These are phyloP conservation scores for Beauveria rudraprayagi DNA, from an alignment of 2,329 filamentous ascomycete species.

Conservation along the genomic window DNA sequence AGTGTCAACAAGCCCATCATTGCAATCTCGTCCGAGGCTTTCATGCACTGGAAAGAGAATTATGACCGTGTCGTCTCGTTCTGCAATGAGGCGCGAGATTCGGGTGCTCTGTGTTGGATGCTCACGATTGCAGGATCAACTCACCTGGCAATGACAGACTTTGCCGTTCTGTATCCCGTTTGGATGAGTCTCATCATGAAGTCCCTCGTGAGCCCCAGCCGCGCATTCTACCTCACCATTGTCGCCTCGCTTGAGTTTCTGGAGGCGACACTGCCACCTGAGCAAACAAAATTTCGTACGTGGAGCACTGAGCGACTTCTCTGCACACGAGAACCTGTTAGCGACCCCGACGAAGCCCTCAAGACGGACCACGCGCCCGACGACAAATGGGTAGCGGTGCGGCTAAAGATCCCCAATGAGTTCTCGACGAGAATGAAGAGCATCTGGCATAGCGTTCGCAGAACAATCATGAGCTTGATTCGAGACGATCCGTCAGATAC, in stretches of 20 bases:
- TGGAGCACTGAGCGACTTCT: conserved; percentile 46
- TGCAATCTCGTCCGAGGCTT: conserved; percentile 58
- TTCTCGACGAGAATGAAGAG: conserved; percentile 39
- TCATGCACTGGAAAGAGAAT: conserved; percentile 62
- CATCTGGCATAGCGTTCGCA: conserved; percentile 32
- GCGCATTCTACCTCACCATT: conserved; percentile 56
- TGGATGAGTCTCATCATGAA: conserved; percentile 52
- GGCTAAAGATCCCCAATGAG: conserved; percentile 51
- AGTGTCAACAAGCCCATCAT: conserved; percentile 47
- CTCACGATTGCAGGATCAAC: conserved; percentile 50
- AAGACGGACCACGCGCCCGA: conserved; percentile 46
- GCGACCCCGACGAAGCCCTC: conserved; percentile 34
- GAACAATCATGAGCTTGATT: conserved; percentile 13
- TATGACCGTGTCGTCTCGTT: conserved; percentile 49
- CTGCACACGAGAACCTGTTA: conserved; percentile 28
- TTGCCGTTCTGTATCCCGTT: conserved; percentile 54
- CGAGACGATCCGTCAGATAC: background rate
- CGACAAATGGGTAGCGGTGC: conserved; percentile 49
- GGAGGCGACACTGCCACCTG: conserved; percentile 39
- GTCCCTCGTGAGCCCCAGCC: conserved; percentile 52
- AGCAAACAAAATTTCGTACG: conserved; percentile 39
- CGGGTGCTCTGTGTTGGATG: conserved; percentile 40
- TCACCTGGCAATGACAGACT: conserved; percentile 59
- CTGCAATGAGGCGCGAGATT: conserved; percentile 45
- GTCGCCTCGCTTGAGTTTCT: conserved; percentile 57